Evolutionary conservation across 441 rosid genomes (phyloP), one percentile per base, ranked within the genome.

Genomic region (Arabidopsis lyrata): DNA sequence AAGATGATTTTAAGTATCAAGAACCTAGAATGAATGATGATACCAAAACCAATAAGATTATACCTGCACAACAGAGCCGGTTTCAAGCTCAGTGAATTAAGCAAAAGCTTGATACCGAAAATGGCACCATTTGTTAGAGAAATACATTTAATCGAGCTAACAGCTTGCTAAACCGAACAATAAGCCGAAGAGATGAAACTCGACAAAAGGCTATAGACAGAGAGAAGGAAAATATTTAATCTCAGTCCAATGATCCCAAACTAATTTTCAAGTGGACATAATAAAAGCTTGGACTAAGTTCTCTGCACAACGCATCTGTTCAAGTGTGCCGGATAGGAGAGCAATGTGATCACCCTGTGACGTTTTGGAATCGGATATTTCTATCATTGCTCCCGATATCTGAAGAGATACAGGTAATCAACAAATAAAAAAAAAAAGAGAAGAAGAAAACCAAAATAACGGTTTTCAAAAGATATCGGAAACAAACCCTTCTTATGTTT

Each of bases 281-380:
- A 92, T 88, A 82, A 95, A 95, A 71, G 99, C 99, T 86, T 85
- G 97, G 77, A 95, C 84, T 86, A 95, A 82, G 84, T 89, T 92
- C 87, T 95, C 96, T 14, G 97, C 99, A 12, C 88, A 80, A 73
- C 80, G 93, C 84, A 80, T 92, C 85, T 92, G 93, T 86, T 92
- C 97, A 35, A 86, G 83, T 29, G 97, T 92, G 76, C 99, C 99
- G 49, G 93, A 82, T 74, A 95, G 68, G 63, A 81, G 88, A 77
- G 99, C 97, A 64, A 90, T 76, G 47, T 88, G 96, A 76, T 85
- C 97, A 47, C 98, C 98, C 42, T 88, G 84, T 18, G 83, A 83
- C 66, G 89, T 80, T 78, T 87, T 89, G 59, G 95, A 83, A 63
- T 89, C 97, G 60, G 95, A 90, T 53, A 95, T 81, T 81, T 90